Evolutionary conservation across 345 rosid species (phyloP), one percentile per base, ranked within the genome.

Genomic region (Eucalyptus grandis): DNA sequence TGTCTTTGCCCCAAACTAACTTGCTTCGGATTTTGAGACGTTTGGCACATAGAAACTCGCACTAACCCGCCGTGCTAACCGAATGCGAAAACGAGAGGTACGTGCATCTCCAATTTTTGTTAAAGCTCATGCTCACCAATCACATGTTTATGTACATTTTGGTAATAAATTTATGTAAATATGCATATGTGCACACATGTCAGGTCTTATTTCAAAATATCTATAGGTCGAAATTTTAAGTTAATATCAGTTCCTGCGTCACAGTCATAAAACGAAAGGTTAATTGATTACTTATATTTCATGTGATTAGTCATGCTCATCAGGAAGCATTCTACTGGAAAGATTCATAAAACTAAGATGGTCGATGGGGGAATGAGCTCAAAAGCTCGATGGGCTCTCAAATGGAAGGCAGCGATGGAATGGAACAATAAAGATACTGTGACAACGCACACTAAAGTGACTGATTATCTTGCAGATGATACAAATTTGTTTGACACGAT

Each of bases 241-340:
- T 51, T 51, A 0, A 0, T 51, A 51, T 1, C 0, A 6, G 0
- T 51, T 51, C 4, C 8, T 16, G 0, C 21, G 16, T 51, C 21
- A 1, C 0, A 6, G 21, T 51, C 21, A 6, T 16, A 51, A 50
- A 51, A 51, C 0, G 4, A 16, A 16, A 51, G 7, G 2, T 51
- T 51, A 51, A 16, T 51, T 16, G 1, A 6, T 51, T 51, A 51
- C 4, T 49, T 51, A 51, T 16, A 51, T 6, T 51, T 0, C 21
- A 16, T 16, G 21, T 2, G 4, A 51, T 51, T 51, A 51, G 9
- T 0, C 21, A 0, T 51, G 21, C 2, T 51, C 4, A 51, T 16
- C 4, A 51, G 1, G 8, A 1, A 51, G 21, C 53, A 50, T 19
- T 50, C 53, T 15, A 0, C 21, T 51, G 1, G 8, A 4, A 1